These are phyloP conservation scores for Suillus sp. DNA, from an alignment of 768 basidiomycete species.

Conservation along the genomic window DNA sequence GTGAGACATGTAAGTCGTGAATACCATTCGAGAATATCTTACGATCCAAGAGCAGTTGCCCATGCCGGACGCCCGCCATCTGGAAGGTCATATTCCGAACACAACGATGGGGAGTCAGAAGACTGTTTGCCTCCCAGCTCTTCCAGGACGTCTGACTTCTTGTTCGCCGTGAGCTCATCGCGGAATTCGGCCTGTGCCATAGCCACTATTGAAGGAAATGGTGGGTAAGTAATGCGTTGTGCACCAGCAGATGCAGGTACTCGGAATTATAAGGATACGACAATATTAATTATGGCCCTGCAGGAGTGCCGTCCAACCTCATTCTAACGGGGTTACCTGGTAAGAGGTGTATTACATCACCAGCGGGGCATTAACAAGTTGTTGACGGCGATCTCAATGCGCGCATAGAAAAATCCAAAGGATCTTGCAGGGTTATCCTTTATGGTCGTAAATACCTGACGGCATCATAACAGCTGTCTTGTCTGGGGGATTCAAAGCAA, in stretches of 20 bases:
- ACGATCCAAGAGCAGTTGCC: constrained; percentile 17
- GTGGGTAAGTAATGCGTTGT: neutral
- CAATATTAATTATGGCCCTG: neutral
- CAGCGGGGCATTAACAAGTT: neutral
- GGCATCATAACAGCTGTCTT: neutral
- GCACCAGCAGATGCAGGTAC: neutral
- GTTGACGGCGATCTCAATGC: neutral
- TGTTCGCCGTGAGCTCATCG: neutral
- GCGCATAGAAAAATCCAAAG: neutral
- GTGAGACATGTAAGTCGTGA: neutral
- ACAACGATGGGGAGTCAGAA: neutral
- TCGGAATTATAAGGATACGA: neutral
- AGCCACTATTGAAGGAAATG: neutral
- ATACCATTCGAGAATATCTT: neutral
- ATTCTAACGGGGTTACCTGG: neutral
- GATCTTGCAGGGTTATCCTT: neutral
- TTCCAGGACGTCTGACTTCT: neutral
- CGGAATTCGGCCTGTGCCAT: neutral
- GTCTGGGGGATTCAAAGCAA: neutral
- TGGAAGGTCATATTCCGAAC: neutral
- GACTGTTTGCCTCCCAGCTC: constrained; percentile 1
- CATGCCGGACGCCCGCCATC: constrained; percentile 18
- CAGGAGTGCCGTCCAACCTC: neutral
- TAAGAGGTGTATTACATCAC: neutral
- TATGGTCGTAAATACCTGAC: neutral